Percentiles rank a stretch among this genome's conserved stretches.
These are phyloP conservation scores for Monosporascus sp. DNA, from an alignment of 2,329 filamentous ascomycete species.

Conservation along the genomic window DNA sequence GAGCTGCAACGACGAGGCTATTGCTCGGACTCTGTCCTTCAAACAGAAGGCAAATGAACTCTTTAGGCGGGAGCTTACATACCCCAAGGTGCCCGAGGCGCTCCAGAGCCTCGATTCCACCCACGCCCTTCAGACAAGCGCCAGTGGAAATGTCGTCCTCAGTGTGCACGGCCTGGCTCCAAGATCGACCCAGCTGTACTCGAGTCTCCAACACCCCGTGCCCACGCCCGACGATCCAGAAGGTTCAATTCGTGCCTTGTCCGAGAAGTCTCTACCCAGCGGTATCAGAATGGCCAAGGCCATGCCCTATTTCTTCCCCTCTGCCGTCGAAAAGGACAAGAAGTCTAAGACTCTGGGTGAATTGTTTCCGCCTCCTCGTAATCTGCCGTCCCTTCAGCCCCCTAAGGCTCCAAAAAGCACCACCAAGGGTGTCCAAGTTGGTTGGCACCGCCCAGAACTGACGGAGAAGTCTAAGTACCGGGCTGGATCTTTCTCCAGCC, in stretches of 20 bases:
- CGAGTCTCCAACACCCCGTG: slow-evolving; percentile 64
- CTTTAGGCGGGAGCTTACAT: slow-evolving; percentile 55
- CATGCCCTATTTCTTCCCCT: slow-evolving; percentile 38
- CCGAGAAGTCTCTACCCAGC: slow-evolving; percentile 65
- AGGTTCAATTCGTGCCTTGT: slow-evolving; percentile 40
- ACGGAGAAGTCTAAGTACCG: slow-evolving; percentile 51
- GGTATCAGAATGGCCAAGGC: slow-evolving; percentile 69
- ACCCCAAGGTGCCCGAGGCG: slow-evolving; percentile 38
- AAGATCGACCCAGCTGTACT: slow-evolving; percentile 75
- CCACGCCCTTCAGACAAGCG: slow-evolving; percentile 33
- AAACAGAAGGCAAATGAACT: slow-evolving; percentile 59
- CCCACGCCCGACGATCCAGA: slow-evolving; percentile 21
- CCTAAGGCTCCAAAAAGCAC: slow-evolving; percentile 68
- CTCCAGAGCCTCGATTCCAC: slow-evolving; percentile 33
- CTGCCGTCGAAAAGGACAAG: slow-evolving; percentile 42
- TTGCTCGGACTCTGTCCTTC: slow-evolving; percentile 49
- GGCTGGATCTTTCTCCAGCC: slow-evolving; percentile 59
- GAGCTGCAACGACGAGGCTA: slow-evolving; percentile 28
- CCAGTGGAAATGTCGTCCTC: slow-evolving; percentile 56
- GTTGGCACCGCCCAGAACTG: slow-evolving; percentile 50
- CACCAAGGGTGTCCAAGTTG: slow-evolving; percentile 55
- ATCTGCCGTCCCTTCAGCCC: slow-evolving; percentile 61
- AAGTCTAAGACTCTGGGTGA: slow-evolving; percentile 65
- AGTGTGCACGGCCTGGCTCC: slow-evolving; percentile 74
- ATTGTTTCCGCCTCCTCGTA: slow-evolving; percentile 64